These are phyloP conservation scores for Fennellomyces sp. DNA, from an alignment of 371 early-diverging fungal species.

Conservation along the genomic window DNA sequence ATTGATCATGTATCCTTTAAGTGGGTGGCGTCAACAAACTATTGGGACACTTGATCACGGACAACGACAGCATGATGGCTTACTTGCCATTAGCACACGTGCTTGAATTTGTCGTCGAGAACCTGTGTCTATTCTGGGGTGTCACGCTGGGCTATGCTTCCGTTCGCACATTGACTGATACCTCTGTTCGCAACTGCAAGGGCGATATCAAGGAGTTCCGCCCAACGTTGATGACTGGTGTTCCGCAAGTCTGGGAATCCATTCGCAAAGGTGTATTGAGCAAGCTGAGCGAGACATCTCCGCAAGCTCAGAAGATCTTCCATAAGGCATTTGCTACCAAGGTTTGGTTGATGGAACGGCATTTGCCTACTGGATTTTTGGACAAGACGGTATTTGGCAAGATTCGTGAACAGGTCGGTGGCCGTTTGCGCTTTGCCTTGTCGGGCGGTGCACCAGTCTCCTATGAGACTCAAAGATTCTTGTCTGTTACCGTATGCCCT, in stretches of 20 bases:
- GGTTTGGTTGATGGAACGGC: conserved; percentile 66
- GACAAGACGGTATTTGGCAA: conserved; percentile 90
- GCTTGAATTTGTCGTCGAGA: conserved; percentile 85
- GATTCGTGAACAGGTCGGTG: conserved; percentile 92
- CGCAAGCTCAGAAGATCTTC: conserved; percentile 75
- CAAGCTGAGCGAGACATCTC: conserved; percentile 67
- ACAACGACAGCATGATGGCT: conserved; percentile 75
- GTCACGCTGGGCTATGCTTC: conserved; percentile 89
- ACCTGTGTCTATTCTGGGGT: conserved; percentile 74
- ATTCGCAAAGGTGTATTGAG: conserved; percentile 87
- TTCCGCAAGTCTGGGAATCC: conserved; percentile 93
- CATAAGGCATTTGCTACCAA: conserved; percentile 77
- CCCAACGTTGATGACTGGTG: conserved; percentile 93
- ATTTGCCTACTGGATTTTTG: conserved; percentile 73
- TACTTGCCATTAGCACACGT: conserved; percentile 97
- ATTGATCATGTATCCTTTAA: conserved; percentile 17
- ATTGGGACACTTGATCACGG: conserved; percentile 48
- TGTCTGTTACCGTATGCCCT: conserved; percentile 82
- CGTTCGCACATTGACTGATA: conserved; percentile 86
- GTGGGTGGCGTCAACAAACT: conserved; percentile 64
- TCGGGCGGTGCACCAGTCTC: conserved; percentile 96
- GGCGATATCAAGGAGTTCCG: conserved; percentile 93
- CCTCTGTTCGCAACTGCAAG: conserved; percentile 88
- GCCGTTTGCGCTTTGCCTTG: conserved; percentile 84
- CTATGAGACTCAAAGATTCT: conserved; percentile 81